Evolutionary conservation across 768 basidiomycete genomes (phyloP).

Genomic region (Kwoniella pini): DNA sequence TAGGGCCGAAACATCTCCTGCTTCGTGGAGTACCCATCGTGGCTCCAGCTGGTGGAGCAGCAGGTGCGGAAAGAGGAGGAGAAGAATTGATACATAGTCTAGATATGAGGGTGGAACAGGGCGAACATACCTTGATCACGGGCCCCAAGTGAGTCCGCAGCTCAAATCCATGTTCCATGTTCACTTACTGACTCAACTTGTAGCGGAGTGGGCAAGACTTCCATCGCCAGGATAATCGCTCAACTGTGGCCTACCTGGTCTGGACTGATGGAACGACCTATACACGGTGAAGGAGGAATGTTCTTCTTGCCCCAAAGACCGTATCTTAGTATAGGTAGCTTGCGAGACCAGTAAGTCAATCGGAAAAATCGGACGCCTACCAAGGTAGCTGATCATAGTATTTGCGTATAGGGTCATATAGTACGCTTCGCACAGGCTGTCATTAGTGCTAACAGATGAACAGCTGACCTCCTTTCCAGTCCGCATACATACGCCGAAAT

Average conservation of each 20-base stretch:
- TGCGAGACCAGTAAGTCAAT: constrained; percentile 72
- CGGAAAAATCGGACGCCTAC: neutral
- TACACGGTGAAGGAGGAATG: constrained; percentile 64
- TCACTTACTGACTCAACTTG: constrained; percentile 17
- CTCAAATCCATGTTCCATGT: neutral
- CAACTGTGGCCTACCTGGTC: constrained; percentile 74
- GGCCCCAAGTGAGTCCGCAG: constrained; percentile 61
- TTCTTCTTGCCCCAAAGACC: constrained; percentile 83
- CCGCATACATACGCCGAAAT: constrained; percentile 81
- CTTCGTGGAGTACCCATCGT: constrained; percentile 57
- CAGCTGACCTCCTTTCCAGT: constrained; percentile 27
- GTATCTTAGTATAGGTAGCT: constrained; percentile 83
- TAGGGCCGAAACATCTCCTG: constrained; percentile 60
- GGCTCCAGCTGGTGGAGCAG: constrained; percentile 55
- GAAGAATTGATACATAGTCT: constrained; percentile 70
- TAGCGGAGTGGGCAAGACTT: constrained; percentile 89
- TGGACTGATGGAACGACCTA: constrained; percentile 57
- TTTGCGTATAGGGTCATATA: constrained; percentile 68
- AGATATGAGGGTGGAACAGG: constrained; percentile 63
- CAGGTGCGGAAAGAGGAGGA: constrained; percentile 54
- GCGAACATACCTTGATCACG: constrained; percentile 89
- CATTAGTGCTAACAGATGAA: neutral
- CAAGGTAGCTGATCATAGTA: neutral
- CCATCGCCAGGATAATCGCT: constrained; percentile 82
- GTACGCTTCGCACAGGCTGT: constrained; percentile 25